Evolutionary conservation across 345 rosid genomes (phyloP).

Genomic region (Xanthoceras sorbifolium): DNA sequence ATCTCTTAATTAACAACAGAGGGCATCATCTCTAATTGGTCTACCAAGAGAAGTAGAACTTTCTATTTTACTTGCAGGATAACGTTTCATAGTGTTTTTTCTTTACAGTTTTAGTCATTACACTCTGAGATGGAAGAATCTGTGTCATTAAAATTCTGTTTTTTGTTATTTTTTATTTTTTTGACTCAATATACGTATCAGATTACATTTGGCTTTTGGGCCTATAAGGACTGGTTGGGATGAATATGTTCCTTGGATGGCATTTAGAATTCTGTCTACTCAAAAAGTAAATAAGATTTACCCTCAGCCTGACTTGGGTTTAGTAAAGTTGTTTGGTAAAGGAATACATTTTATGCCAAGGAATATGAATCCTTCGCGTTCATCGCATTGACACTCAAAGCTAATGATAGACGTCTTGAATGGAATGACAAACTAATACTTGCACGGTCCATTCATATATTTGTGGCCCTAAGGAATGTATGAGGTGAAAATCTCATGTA

Average conservation of each 20-base stretch:
- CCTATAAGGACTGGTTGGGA: neutral
- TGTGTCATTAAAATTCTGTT: neutral
- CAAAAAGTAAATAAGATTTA: too few species aligned
- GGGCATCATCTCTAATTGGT: neutral
- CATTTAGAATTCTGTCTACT: neutral
- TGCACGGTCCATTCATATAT: too few species aligned
- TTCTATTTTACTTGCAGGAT: slow-evolving; percentile 8
- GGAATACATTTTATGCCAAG: too few species aligned
- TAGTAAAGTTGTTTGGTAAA: too few species aligned
- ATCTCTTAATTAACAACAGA: neutral
- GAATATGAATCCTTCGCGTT: too few species aligned
- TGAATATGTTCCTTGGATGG: neutral
- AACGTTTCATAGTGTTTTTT: slow-evolving; percentile 11
- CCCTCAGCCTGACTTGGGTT: too few species aligned
- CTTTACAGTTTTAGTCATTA: neutral
- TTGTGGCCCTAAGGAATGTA: too few species aligned
- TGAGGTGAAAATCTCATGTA: too few species aligned
- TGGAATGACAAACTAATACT: too few species aligned
- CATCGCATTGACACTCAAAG: too few species aligned
- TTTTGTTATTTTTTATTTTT: neutral
- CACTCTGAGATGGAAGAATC: neutral
- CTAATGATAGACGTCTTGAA: too few species aligned
- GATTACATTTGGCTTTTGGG: neutral
- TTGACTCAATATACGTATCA: neutral
- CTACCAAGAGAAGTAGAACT: neutral